Conservation (phyloP, 2,329 filamentous ascomycete species). For the Penicillium decumbens region DNA sequence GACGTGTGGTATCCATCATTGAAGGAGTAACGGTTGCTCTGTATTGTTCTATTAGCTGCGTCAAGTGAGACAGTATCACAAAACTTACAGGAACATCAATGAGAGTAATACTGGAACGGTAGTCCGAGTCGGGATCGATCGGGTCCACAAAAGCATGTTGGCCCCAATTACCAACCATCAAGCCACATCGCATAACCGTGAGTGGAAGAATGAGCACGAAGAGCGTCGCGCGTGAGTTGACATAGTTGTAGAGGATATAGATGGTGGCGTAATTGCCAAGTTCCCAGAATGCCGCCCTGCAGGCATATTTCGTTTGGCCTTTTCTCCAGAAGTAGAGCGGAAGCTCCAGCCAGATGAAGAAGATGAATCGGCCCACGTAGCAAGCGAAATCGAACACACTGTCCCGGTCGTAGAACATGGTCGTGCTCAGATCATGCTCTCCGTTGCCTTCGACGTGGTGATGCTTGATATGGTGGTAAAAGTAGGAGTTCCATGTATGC, state of each 20-base stretch:
- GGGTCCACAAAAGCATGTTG: slow-evolving; percentile 78
- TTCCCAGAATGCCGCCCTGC: slow-evolving; percentile 60
- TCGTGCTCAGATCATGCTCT: slow-evolving; percentile 69
- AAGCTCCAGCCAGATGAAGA: slow-evolving; percentile 70
- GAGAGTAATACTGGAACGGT: slow-evolving; percentile 70
- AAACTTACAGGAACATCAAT: slow-evolving; percentile 70
- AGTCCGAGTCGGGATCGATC: slow-evolving; percentile 70
- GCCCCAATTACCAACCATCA: slow-evolving; percentile 82
- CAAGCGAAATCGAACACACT: slow-evolving; percentile 60
- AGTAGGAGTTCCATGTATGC: slow-evolving; percentile 82
- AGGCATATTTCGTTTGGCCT: slow-evolving; percentile 52
- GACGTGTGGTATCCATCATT: slow-evolving; percentile 58
- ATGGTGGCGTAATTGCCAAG: slow-evolving; percentile 52
- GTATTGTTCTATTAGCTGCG: slow-evolving; percentile 5
- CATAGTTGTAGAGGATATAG: slow-evolving; percentile 47
- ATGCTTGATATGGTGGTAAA: slow-evolving; percentile 80
- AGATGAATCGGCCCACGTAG: slow-evolving; percentile 69
- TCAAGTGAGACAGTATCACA: neutral
- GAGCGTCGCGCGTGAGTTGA: slow-evolving; percentile 53
- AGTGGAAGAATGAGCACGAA: slow-evolving; percentile 67
- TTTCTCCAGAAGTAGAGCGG: slow-evolving; percentile 68
- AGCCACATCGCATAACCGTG: slow-evolving; percentile 59
- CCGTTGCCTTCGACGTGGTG: slow-evolving; percentile 80
- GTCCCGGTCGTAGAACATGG: slow-evolving; percentile 71
- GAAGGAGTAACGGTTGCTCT: slow-evolving; percentile 71